Evolutionary conservation across 768 basidiomycete genomes (phyloP).

Genomic region (Tricholoma furcatifolium): DNA sequence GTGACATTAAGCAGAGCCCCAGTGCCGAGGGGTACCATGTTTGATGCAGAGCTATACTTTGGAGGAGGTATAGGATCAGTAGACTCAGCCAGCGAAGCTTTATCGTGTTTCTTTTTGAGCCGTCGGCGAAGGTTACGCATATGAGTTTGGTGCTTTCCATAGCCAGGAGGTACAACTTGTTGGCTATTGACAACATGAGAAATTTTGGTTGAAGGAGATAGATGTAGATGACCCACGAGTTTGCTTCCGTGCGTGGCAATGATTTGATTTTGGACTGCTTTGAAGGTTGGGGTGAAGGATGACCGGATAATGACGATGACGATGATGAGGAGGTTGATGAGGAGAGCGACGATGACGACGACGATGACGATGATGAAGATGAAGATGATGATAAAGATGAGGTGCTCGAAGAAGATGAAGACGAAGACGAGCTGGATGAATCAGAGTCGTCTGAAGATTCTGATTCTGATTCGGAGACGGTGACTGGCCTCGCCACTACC

Average conservation of each 20-base stretch:
- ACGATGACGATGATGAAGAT: slow-evolving; percentile 18
- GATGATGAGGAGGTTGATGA: too few species aligned
- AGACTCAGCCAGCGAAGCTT: slow-evolving; percentile 4
- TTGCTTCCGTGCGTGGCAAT: background rate
- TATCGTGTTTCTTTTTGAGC: slow-evolving; percentile 25
- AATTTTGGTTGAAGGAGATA: background rate
- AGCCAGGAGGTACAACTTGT: slow-evolving; percentile 16
- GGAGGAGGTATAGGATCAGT: slow-evolving; percentile 17
- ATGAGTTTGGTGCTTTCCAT: slow-evolving; percentile 16
- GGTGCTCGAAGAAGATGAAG: slow-evolving; percentile 16
- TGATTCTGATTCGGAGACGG: too few species aligned
- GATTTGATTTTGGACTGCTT: slow-evolving; percentile 6
- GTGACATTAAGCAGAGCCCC: background rate
- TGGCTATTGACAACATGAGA: slow-evolving; percentile 2
- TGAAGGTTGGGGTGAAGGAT: slow-evolving; percentile 12
- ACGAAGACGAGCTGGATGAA: slow-evolving; percentile 13
- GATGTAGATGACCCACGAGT: slow-evolving; percentile 16
- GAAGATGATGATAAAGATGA: slow-evolving; percentile 31
- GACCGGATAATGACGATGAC: slow-evolving; percentile 16
- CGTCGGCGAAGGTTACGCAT: slow-evolving; percentile 10
- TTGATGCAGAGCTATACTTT: slow-evolving; percentile 36
- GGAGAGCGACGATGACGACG: slow-evolving; percentile 25
- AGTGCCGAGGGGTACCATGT: slow-evolving; percentile 43
- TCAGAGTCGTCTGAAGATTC: slow-evolving; percentile 27
- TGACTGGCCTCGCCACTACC: slow-evolving; percentile 4